Evolutionary conservation across 2,329 filamentous ascomycete genomes (phyloP), one percentile per base, ranked within the genome.

Genomic region (Fusarium newnesense): DNA sequence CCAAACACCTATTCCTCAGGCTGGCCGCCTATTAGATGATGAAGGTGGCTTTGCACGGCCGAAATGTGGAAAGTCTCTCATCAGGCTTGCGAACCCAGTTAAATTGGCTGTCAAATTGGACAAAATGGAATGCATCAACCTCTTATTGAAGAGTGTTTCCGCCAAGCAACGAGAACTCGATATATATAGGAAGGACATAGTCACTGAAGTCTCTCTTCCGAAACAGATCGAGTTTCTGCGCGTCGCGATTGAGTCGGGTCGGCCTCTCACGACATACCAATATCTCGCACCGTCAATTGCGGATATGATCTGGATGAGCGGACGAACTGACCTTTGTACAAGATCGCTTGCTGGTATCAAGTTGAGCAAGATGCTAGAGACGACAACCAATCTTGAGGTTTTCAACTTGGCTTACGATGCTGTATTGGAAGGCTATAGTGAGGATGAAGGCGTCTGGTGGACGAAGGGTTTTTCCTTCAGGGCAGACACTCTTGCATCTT

Each of bases 391-490:
- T 12, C 15, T 60, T 2, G 50, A 36, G 1, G 7, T 67, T 5
- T 67, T 67, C 9, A 4, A 67, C 1, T 11, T 67, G n/a, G 32
- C 7, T 18, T 36, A 60, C 13, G 21, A 34, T 5, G 52, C 43
- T 3, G n/a, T 67, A 9, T 13, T 67, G 26, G 37, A 5, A 2
- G n/a, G 64, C 2, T 60, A 60, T 1, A 21, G 0, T 0, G 43
- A 67, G 3, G 5, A 7, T 10, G 62, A 60, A 10, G 36, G 37
- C 4, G 37, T 60, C 0, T 67, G 64, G 64, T 67, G 64, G 64
- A 67, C 43, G 0, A 42, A 65, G 4, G 10, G 7, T 7, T 5
- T 1, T 2, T n/a, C 34, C 5, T 28, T 16, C 1, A 12, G 7
- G 2, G 37, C 47, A 4, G 62, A 67, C 18, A 44, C 8, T 0